Conservation (phyloP, 805 yeast genomes). For the Candida caryicola region DNA sequence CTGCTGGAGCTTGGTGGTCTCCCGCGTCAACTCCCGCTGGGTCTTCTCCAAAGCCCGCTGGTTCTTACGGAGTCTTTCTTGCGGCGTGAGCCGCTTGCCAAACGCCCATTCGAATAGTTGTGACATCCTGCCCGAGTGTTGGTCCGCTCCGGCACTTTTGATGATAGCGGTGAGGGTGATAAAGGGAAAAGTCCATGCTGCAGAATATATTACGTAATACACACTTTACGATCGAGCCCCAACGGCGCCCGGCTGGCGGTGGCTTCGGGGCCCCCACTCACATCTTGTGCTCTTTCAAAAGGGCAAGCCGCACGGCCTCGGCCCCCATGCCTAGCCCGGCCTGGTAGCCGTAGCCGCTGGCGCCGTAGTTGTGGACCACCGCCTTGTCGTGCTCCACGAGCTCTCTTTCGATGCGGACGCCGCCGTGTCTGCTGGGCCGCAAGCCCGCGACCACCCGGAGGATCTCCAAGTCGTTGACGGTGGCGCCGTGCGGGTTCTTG, state of each 20-base stretch:
- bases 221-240: too few species aligned
- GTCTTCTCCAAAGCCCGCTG: constrained; percentile 94
- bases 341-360: constrained; percentile 64
- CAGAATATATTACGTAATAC: too few species aligned
- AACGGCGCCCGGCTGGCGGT: neutral
- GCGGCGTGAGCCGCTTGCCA: constrained; percentile 91
- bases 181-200: neutral
- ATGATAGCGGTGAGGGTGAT: neutral
- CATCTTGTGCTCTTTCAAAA: constrained; percentile 3
- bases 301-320: constrained; percentile 37
- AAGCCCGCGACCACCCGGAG: constrained; percentile 69
- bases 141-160: too few species aligned
- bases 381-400: constrained; percentile 18
- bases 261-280: too few species aligned
- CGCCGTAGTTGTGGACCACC: constrained; percentile 71
- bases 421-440: constrained; percentile 75
- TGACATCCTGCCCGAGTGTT: constrained; percentile 7
- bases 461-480: constrained; percentile 46
- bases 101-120: constrained; percentile 82
- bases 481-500: constrained; percentile 26
- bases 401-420: constrained; percentile 66
- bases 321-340: constrained; percentile 62
- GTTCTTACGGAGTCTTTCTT: constrained; percentile 89
- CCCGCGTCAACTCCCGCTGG: constrained; percentile 89
- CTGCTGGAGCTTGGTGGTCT: constrained; percentile 76